These are phyloP conservation scores for Inosperma sp. DNA, from an alignment of 768 basidiomycete species.

Conservation along the genomic window DNA sequence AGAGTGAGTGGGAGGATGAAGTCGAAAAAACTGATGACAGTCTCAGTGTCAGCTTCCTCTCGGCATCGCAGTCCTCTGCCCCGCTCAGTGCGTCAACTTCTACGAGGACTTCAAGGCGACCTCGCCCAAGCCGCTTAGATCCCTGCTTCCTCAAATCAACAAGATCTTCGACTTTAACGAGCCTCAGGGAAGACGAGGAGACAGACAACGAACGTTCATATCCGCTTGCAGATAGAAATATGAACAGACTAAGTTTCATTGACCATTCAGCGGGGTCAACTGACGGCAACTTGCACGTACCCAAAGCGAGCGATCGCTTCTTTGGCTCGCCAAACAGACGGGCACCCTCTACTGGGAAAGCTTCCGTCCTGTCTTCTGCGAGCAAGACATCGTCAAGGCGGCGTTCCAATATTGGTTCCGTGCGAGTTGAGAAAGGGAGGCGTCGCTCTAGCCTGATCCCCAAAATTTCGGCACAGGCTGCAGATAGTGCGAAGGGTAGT, in stretches of 20 bases:
- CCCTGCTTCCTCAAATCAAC: constrained; percentile 61
- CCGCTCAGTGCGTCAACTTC: constrained; percentile 26
- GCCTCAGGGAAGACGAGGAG: constrained; percentile 73
- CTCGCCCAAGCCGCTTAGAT: constrained; percentile 65
- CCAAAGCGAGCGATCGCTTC: constrained; percentile 36
- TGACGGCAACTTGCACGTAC: constrained; percentile 32
- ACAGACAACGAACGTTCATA: constrained; percentile 31
- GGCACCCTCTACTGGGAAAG: constrained; percentile 44
- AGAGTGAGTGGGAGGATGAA: constrained; percentile 90
- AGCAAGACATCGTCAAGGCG: constrained; percentile 23
- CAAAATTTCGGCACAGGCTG: constrained; percentile 48
- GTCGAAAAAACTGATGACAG: constrained; percentile 81
- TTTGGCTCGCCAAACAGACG: constrained; percentile 47
- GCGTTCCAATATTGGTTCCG: constrained; percentile 74
- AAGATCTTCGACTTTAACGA: constrained; percentile 42
- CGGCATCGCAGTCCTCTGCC: constrained; percentile 38
- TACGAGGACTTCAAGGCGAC: constrained; percentile 38
- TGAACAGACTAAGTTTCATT: constrained; percentile 45
- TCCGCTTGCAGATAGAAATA: constrained; percentile 63
- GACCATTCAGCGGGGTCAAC: constrained; percentile 29
- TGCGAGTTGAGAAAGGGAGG: constrained; percentile 66
- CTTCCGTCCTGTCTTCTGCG: constrained; percentile 23
- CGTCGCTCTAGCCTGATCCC: constrained; percentile 80
- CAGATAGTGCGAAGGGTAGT: constrained; percentile 33
- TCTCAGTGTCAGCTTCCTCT: constrained; percentile 47